Percentiles rank a stretch among this genome's conserved stretches.
Conservation (phyloP, 2,329 filamentous ascomycete genomes). For the Hysterium pulicare region DNA sequence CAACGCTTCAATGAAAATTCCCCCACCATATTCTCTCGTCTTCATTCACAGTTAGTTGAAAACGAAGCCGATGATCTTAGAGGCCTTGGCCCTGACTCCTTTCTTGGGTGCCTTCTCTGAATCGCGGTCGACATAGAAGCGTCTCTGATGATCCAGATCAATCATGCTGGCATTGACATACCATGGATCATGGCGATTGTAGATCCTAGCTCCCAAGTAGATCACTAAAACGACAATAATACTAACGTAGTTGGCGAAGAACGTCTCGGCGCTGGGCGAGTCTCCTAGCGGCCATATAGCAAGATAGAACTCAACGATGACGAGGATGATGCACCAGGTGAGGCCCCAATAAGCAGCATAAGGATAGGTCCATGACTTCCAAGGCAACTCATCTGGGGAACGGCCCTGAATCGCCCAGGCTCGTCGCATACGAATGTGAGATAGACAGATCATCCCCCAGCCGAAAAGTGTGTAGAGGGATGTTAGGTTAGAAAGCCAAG, state of each 20-base stretch:
- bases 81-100: conserved; percentile 6
- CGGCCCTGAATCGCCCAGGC: conserved; percentile 58
- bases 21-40: too few relatives aligned
- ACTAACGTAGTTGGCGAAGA: conserved; percentile 49
- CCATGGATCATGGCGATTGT: conserved; percentile 37
- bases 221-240: conserved; percentile 43
- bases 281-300: conserved; percentile 43
- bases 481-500: conserved; percentile 48
- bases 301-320: conserved; percentile 49
- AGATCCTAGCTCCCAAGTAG: conserved; percentile 41
- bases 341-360: conserved; percentile 45
- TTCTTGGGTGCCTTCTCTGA: conserved; percentile 11
- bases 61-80: conserved; percentile 6
- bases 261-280: conserved; percentile 34
- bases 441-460: conserved; percentile 64
- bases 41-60: conserved; percentile 11
- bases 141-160: conserved; percentile 33
- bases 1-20: too few relatives aligned
- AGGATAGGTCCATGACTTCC: conserved; percentile 47
- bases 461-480: conserved; percentile 59
- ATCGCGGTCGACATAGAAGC: conserved; percentile 20
- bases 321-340: conserved; percentile 43
- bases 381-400: conserved; percentile 61
- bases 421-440: conserved; percentile 61
- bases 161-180: conserved; percentile 34